A percentile compares a stretch with the other conserved stretches of the same genome.
Conservation (phyloP, 2,329 filamentous ascomycete genomes). For the Pestalotiopsis sp. region DNA sequence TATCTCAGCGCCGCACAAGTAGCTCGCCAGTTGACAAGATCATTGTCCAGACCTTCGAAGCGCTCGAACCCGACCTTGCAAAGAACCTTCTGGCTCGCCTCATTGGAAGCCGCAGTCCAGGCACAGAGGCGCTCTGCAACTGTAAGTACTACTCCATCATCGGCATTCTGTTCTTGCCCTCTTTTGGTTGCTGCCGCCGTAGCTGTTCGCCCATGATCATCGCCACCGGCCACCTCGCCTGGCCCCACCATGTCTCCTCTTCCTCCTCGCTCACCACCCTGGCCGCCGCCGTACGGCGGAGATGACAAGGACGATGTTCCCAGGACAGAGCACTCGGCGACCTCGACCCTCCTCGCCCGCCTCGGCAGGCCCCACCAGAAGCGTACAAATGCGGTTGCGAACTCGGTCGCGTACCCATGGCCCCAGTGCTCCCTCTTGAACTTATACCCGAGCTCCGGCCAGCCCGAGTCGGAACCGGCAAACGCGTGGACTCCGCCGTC, state of each 20-base stretch:
- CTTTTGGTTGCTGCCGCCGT: no score
- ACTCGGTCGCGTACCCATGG: slow-evolving; percentile 14
- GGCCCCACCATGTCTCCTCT: no score
- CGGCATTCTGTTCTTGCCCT: not conserved
- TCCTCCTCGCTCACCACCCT: no score
- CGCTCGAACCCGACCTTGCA: slow-evolving; percentile 28
- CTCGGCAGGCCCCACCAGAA: slow-evolving; percentile 14
- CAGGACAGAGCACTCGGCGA: not conserved
- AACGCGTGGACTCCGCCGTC: slow-evolving; percentile 32
- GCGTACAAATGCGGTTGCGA: slow-evolving; percentile 4
- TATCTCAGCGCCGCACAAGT: not conserved
- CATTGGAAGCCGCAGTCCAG: slow-evolving; percentile 23
- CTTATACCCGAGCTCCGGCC: slow-evolving; percentile 17
- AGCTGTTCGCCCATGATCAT: not conserved
- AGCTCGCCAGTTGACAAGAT: not conserved
- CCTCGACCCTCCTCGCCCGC: not conserved
- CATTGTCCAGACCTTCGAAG: slow-evolving; percentile 16
- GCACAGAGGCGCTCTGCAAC: slow-evolving; percentile 20
- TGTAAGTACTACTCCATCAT: not conserved
- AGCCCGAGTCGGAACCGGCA: slow-evolving; percentile 5
- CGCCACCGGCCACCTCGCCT: not conserved
- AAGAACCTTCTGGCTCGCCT: slow-evolving; percentile 26
- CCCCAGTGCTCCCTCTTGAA: slow-evolving; percentile 15
- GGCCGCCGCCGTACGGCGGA: no score
- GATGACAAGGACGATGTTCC: not conserved